A percentile compares a stretch with the other conserved stretches of the same genome.
phyloP scores from a whole-genome alignment of 164 flowering plant species.

The Vitis cinerea region DNA sequence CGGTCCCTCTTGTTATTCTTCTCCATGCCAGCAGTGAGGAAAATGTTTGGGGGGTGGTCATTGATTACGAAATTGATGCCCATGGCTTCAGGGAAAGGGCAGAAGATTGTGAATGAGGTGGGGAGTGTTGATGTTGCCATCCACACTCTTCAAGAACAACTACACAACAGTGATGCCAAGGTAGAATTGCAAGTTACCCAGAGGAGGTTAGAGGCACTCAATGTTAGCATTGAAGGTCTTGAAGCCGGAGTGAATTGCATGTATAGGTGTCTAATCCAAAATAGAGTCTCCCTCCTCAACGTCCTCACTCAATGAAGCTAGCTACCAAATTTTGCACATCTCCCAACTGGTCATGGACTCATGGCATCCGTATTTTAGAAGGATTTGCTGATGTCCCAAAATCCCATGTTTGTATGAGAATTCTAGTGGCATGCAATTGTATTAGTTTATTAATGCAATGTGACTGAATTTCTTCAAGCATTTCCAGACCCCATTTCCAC shows the following conservation, averaged over 20 bases:
- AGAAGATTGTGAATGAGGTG: not conserved
- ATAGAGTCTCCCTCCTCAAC: conserved; percentile 32
- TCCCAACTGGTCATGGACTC: not conserved
- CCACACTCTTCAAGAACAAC: no score
- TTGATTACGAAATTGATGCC: conserved; percentile 21
- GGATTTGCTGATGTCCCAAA: conserved; percentile 7
- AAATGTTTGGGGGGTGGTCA: not conserved
- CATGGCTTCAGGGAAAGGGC: not conserved
- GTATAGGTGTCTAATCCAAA: conserved; percentile 17
- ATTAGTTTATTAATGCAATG: no score
- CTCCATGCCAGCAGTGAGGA: no score
- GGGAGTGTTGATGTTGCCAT: no score
- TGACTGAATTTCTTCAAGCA: no score
- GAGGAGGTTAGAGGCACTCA: no score
- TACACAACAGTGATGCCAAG: not conserved
- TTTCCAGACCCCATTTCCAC: no score
- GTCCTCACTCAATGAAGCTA: conserved; percentile 12
- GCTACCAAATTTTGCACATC: conserved; percentile 2
- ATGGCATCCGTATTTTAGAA: conserved; percentile 11
- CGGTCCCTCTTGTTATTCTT: no score
- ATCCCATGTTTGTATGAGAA: no score
- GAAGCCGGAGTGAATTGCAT: conserved; percentile 19
- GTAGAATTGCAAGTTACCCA: not conserved
- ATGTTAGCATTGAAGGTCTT: conserved; percentile 6
- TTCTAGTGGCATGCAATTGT: no score